These are phyloP conservation scores for Marvania coccoides DNA, from an alignment of 139 green algal genomes.

Conservation along the genomic window DNA sequence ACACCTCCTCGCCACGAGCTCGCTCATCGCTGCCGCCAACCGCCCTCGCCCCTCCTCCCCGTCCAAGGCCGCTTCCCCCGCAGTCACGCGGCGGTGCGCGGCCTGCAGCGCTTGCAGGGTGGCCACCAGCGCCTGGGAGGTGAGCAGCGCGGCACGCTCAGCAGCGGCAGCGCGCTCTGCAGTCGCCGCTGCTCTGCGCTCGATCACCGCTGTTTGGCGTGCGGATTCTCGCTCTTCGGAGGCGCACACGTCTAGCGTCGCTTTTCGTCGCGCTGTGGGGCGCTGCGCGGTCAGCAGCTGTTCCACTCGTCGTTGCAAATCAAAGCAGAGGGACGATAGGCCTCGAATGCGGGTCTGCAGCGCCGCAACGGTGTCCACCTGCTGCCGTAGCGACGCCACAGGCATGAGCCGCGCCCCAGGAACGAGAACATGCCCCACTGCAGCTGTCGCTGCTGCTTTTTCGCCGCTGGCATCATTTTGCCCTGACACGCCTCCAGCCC, in stretches of 20 bases:
- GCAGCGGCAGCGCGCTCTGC: not conserved
- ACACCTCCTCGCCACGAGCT: slow-evolving; percentile 38
- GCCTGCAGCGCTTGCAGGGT: slow-evolving; percentile 11
- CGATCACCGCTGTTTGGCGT: not conserved
- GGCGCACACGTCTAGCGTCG: not conserved
- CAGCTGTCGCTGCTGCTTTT: too few species aligned
- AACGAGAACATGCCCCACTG: too few species aligned
- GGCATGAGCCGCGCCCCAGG: not conserved
- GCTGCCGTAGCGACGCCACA: not conserved
- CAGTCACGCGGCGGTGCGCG: slow-evolving; percentile 8
- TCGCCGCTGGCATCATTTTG: too few species aligned
- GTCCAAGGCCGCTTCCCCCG: not conserved
- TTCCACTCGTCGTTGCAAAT: not conserved
- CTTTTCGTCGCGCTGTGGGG: not conserved
- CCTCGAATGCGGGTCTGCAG: not conserved
- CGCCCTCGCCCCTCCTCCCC: slow-evolving; percentile 26
- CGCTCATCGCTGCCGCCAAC: slow-evolving; percentile 14
- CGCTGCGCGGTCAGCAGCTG: not conserved
- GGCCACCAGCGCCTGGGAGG: slow-evolving; percentile 18
- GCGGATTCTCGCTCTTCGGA: not conserved
- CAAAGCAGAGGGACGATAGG: not conserved
- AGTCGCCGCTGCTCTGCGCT: too few species aligned
- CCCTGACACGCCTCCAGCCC: too few species aligned
- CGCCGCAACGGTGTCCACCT: not conserved
- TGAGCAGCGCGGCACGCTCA: slow-evolving; percentile 1